Conservation (phyloP, 768 basidiomycete genomes). For the Ramaria sp. region DNA sequence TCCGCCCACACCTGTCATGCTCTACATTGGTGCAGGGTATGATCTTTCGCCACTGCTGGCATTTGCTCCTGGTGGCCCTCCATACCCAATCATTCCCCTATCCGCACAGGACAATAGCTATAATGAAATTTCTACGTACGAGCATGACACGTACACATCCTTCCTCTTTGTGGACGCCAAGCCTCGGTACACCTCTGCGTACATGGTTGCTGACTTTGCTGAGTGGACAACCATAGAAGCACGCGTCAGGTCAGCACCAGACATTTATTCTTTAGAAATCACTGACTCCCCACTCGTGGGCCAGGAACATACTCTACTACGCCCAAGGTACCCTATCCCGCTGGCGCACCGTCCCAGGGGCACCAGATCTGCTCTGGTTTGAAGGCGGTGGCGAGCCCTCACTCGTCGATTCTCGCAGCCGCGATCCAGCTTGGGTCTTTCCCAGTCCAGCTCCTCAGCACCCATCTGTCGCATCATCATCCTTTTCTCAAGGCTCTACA, state of each 20-base stretch:
- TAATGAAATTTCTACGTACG: no score
- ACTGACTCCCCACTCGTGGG: neutral
- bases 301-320: constrained; percentile 4
- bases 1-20: constrained; percentile 4
- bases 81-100: constrained; percentile 1
- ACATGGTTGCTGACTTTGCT: constrained; percentile 6
- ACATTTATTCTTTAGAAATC: neutral
- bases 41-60: constrained; percentile 6
- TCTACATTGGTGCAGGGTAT: constrained; percentile 9
- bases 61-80: neutral
- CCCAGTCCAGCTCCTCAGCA: neutral
- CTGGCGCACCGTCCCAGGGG: neutral
- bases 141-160: constrained; percentile 2
- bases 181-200: constrained; percentile 5
- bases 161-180: constrained; percentile 8
- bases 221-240: neutral
- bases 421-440: neutral
- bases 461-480: neutral
- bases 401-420: neutral
- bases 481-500: neutral
- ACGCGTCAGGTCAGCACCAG: neutral
- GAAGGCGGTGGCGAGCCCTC: constrained; percentile 1
- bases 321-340: constrained; percentile 1
- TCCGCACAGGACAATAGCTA: neutral
- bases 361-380: constrained; percentile 6